Base-by-base conservation (phyloP, 805 yeast species). In the Candida patagonica region DNA sequence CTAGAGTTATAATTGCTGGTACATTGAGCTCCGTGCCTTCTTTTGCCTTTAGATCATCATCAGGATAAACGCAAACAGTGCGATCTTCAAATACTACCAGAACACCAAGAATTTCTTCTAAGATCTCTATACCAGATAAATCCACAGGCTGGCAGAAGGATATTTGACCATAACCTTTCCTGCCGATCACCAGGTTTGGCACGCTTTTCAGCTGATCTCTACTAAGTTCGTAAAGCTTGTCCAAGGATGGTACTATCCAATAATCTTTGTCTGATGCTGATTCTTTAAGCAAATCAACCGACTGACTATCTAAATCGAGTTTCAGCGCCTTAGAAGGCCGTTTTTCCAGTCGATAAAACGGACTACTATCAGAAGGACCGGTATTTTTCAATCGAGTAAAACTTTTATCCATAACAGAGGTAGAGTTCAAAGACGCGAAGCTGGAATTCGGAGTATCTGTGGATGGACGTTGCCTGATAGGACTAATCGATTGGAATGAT, bases 131-230 rank as follows among this genome's bases (percentile, higher is more conserved):
- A 2, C 74, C 59, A 0, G 94, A 74, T 48, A 88, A 64, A 56
- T 88, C 95, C 26, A 88, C 89, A 1, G 94, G 86, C 38, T 70
- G 63, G 27, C 74, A 54, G 55, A 82, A 88, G 50, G 75, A 80
- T 40, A 88, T 67, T 43, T 59, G 61, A 38, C 96, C 97, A 54
- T 66, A 78, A 41, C 75, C 74, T 42, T 69, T 69, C 45, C 88
- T 76, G 1, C 96, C 96, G 49, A 88, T 70, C 12, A 72, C 73
- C 47, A 88, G 73, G 40, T 77, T 67, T 5, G 66, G 50, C 8
- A 88, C 78, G 5, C 70, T 53, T 34, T 78, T 71, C 41, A 84
- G 67, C 46, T 84, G 76, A 3, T 71, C 54, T 20, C 77, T 65
- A 0, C 82, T 56, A 64, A 69, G 64, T 1, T 66, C 56, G 40